A percentile compares a stretch with the other conserved stretches of the same genome.
These are phyloP conservation scores for Simplicillium aogashimaense DNA, from an alignment of 2,329 filamentous ascomycete species.

Conservation along the genomic window DNA sequence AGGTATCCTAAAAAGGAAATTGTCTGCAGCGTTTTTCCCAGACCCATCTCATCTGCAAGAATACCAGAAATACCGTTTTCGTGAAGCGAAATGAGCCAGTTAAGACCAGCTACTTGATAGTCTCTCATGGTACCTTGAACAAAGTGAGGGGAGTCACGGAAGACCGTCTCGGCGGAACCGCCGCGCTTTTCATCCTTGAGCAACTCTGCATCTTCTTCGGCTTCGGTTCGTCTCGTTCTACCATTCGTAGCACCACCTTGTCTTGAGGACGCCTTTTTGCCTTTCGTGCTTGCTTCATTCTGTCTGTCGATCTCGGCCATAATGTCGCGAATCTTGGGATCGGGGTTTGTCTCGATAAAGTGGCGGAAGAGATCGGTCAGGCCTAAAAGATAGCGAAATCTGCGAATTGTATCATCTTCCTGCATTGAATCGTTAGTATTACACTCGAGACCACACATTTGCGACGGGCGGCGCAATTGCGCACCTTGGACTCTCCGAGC, in stretches of 20 bases:
- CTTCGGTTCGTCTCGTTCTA: slow-evolving; percentile 79
- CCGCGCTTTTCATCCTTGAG: slow-evolving; percentile 82
- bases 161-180: slow-evolving; percentile 77
- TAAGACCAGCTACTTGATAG: slow-evolving; percentile 90
- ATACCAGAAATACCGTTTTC: slow-evolving; percentile 99
- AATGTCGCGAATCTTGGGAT: slow-evolving; percentile 88
- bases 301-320: slow-evolving; percentile 92
- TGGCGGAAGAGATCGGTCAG: slow-evolving; percentile 96
- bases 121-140: slow-evolving; percentile 87
- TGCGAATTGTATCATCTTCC: slow-evolving; percentile 91
- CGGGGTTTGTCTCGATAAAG: slow-evolving; percentile 96
- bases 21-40: slow-evolving; percentile 95
- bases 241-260: slow-evolving; percentile 77
- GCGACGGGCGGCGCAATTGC: slow-evolving; percentile 1
- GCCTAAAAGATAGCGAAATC: slow-evolving; percentile 90
- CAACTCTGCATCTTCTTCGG: slow-evolving; percentile 90
- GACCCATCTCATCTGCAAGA: slow-evolving; percentile 94
- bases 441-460: background rate
- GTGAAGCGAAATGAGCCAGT: slow-evolving; percentile 95
- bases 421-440: slow-evolving; percentile 21
- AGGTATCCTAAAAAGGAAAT: slow-evolving; percentile 95
- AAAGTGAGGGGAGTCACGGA: slow-evolving; percentile 87
- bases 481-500: slow-evolving; percentile 84
- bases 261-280: slow-evolving; percentile 65
- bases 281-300: slow-evolving; percentile 63